These are phyloP conservation scores for Phylloporus rhodoxanthus DNA, from an alignment of 768 basidiomycete genomes.

Conservation along the genomic window DNA sequence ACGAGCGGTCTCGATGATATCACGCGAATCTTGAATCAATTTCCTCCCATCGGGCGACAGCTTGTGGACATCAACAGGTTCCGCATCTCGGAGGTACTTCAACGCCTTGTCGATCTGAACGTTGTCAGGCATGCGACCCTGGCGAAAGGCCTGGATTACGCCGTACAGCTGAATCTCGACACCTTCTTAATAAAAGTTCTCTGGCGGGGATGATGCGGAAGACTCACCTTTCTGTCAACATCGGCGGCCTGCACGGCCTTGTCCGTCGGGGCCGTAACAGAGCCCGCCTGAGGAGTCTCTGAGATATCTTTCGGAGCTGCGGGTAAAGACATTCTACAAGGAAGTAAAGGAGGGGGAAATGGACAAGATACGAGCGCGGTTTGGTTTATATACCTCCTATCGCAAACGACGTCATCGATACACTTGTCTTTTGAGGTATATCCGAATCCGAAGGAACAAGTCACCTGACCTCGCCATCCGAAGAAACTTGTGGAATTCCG, in stretches of 20 bases:
- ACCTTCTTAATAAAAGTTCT: not conserved
- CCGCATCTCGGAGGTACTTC: slow-evolving; percentile 53
- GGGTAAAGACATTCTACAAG: slow-evolving; percentile 55
- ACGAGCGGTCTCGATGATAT: slow-evolving; percentile 72
- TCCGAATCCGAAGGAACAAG: not conserved
- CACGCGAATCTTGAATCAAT: slow-evolving; percentile 69
- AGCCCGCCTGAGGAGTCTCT: slow-evolving; percentile 46
- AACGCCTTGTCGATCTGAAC: slow-evolving; percentile 71
- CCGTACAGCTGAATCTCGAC: slow-evolving; percentile 65
- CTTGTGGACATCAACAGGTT: slow-evolving; percentile 56
- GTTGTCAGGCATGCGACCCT: slow-evolving; percentile 76
- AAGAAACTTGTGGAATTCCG: no score
- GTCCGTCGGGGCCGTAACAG: slow-evolving; percentile 65
- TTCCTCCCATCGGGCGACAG: slow-evolving; percentile 74
- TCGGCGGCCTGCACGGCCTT: slow-evolving; percentile 60
- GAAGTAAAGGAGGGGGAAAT: not conserved
- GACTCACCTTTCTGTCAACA: slow-evolving; percentile 65
- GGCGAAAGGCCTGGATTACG: slow-evolving; percentile 72
- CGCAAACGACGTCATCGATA: slow-evolving; percentile 13
- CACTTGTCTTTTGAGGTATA: slow-evolving; percentile 6
- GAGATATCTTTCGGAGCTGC: slow-evolving; percentile 57
- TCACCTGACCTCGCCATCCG: no score
- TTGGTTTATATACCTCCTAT: slow-evolving; percentile 12
- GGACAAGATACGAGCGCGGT: not conserved
- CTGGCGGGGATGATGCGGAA: not conserved